These are phyloP conservation scores for Globisporangium cederbergense DNA, from an alignment of 352 stramenopile genomes.

Conservation along the genomic window DNA sequence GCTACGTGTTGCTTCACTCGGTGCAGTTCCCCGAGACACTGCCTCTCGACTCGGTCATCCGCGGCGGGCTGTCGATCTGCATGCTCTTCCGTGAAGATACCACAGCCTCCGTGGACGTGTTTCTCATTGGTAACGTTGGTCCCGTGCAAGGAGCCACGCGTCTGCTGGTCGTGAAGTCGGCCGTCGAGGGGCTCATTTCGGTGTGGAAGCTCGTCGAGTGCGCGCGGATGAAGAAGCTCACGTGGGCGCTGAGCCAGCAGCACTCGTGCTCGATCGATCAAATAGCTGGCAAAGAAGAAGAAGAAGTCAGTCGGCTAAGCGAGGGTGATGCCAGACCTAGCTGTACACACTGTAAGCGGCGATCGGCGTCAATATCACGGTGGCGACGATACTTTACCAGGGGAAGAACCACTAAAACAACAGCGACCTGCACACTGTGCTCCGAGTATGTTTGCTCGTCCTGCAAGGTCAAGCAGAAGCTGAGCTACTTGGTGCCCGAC, in stretches of 20 bases:
- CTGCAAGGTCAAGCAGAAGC: slow-evolving; percentile 1
- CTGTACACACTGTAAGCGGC: too few relatives aligned
- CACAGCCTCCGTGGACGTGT: background rate
- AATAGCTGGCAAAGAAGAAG: too few relatives aligned
- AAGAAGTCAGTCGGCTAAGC: too few relatives aligned
- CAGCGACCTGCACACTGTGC: too few relatives aligned
- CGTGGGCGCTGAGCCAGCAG: background rate
- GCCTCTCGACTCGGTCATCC: background rate
- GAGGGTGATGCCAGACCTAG: too few relatives aligned
- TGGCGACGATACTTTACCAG: too few relatives aligned
- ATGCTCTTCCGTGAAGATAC: background rate
- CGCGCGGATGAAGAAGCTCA: slow-evolving; percentile 6
- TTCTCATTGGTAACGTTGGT: background rate
- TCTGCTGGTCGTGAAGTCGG: background rate
- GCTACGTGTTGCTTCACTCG: slow-evolving; percentile 65
- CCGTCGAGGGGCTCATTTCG: background rate
- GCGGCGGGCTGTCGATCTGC: background rate
- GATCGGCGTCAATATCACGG: too few relatives aligned
- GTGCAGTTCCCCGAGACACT: slow-evolving; percentile 36
- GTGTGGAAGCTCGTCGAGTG: background rate
- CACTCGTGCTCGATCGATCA: background rate
- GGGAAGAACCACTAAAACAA: too few relatives aligned
- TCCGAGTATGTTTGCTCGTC: background rate
- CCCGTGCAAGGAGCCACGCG: too few relatives aligned
- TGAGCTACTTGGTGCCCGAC: background rate